Evolutionary conservation across 2,329 filamentous ascomycete species (phyloP).

Genomic region (Penicillium sp.): DNA sequence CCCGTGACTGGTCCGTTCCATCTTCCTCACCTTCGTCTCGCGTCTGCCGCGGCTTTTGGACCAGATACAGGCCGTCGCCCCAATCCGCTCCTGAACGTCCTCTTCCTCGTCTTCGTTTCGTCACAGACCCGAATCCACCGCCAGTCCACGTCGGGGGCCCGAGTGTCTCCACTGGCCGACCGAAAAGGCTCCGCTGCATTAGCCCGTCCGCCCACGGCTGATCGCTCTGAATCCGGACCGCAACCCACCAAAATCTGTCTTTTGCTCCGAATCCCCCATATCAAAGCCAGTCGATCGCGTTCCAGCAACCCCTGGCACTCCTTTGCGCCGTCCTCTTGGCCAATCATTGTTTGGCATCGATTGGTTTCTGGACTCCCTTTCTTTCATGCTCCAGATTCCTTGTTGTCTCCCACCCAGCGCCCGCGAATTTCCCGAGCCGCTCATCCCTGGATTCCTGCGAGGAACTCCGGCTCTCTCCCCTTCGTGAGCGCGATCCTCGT

Average conservation of each 20-base stretch:
- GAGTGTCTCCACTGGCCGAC: constrained; percentile 22
- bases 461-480: constrained; percentile 8
- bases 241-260: constrained; percentile 21
- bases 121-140: no score
- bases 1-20: no score
- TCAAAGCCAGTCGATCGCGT: constrained; percentile 19
- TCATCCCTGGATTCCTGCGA: constrained; percentile 24
- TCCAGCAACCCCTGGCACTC: constrained; percentile 16
- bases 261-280: constrained; percentile 16
- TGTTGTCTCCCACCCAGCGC: no score
- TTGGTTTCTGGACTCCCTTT: constrained; percentile 12
- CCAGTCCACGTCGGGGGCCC: no score
- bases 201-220: constrained; percentile 27
- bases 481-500: constrained; percentile 25
- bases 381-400: background rate
- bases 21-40: no score
- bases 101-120: no score
- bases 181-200: constrained; percentile 29
- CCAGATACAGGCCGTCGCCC: no score
- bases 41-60: no score
- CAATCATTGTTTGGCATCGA: constrained; percentile 17
- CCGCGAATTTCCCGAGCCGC: constrained; percentile 3
- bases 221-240: constrained; percentile 29
- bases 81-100: no score
- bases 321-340: constrained; percentile 6